A percentile compares a stretch with the other conserved stretches of the same genome.
phyloP scores from a whole-genome alignment of 345 rosid genomes.

The Ceriops zippeliana region DNA sequence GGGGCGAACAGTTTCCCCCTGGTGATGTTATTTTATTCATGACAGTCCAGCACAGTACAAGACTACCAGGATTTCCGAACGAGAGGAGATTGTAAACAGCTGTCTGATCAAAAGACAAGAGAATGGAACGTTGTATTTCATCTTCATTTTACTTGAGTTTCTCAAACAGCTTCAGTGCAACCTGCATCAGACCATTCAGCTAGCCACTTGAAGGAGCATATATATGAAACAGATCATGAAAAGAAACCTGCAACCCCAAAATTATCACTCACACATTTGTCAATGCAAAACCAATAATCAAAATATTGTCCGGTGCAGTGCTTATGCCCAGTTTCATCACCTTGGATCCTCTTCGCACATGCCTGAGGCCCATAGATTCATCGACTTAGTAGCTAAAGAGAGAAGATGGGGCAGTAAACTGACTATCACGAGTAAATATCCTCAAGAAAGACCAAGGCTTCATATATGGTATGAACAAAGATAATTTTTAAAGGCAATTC shows the following conservation, averaged over 20 bases:
- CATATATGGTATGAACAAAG: no score
- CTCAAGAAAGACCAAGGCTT: neutral
- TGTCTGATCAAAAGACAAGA: neutral
- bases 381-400: neutral
- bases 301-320: conserved; percentile 94
- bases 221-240: neutral
- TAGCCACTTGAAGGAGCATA: conserved; percentile 2
- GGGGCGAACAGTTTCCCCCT: no score
- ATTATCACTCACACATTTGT: conserved; percentile 66
- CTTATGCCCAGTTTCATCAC: conserved; percentile 76
- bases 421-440: neutral
- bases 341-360: conserved; percentile 83
- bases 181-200: conserved; percentile 35
- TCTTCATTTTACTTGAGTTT: conserved; percentile 46
- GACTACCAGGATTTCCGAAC: neutral
- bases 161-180: conserved; percentile 52
- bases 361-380: conserved; percentile 39
- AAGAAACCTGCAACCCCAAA: neutral
- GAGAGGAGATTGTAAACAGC: neutral
- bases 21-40: no score
- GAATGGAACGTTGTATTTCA: neutral
- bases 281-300: conserved; percentile 74
- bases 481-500: no score
- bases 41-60: no score
- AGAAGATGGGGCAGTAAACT: neutral